Base-by-base conservation (phyloP, 2,329 filamentous ascomycete genomes). In the Xylaria sp. region DNA sequence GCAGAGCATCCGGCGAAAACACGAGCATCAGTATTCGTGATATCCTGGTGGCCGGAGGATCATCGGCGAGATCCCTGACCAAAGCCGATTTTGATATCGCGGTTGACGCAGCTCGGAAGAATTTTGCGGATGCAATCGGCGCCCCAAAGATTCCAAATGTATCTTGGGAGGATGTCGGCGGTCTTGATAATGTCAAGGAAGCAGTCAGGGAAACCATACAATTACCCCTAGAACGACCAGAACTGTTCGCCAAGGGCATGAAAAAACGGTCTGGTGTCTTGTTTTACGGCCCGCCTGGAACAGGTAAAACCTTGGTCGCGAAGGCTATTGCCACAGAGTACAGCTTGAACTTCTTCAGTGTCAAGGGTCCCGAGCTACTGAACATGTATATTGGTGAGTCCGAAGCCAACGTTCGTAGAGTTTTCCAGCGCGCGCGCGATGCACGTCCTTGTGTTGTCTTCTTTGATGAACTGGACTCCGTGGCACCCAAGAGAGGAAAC, bases 121-220 rank as follows among this genome's bases (percentile, higher is more conserved):
- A 97, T 80, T 99, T 99, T 77, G 95, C 96, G 5, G 96, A 98
- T 78, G 91, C 95, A 0, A 99, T 99, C 70, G 96, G 96, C 27
- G 96, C 96, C 5, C 96, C 96, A 2, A 98, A 98, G 85, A 98
- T 98, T 69, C 96, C 95, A 6, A 97, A 97, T 69, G 96, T 99
- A 6, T 91, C 91, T 25, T 99, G 95, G 95, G 91, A 95, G 72
- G 95, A 99, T 77, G 95, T 99, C 22, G 95, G 95, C 78, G 95
- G 96, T 56, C 85, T 98, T 36, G 90, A 91, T 33, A 94, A 97
- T 73, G 94, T 98, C 78, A 98, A 98, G 82, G 94, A 97, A 72
- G 94, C 95, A n/a, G 91, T 98, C 60, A 92, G 93, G 78, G 96
- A 98, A 79, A 98, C 96, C 0, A 98, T 98, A 61, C 95, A 97